Conservation (phyloP, 2,329 filamentous ascomycete species). For the Boeremia exigua region DNA sequence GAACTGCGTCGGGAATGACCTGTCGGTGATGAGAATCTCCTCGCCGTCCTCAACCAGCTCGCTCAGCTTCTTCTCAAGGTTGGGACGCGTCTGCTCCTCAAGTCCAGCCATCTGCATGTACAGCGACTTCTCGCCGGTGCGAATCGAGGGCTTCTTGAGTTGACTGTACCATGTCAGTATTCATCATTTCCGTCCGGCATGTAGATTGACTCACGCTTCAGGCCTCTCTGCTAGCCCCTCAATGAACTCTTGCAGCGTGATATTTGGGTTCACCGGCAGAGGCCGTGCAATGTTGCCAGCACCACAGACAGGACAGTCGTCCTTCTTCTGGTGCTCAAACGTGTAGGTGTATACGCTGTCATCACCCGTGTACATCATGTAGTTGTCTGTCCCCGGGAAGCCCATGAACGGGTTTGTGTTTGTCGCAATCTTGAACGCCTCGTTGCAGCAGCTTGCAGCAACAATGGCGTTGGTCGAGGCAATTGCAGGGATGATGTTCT, state of each 20-base stretch:
- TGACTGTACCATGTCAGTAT: constrained; percentile 57
- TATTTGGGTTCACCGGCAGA: constrained; percentile 71
- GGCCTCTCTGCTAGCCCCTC: constrained; percentile 82
- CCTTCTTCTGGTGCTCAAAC: constrained; percentile 91
- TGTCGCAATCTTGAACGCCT: constrained; percentile 93
- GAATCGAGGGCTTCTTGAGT: constrained; percentile 89
- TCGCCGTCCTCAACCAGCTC: constrained; percentile 83
- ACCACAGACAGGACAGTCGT: constrained; percentile 93
- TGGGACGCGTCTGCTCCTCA: constrained; percentile 82
- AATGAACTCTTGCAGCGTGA: constrained; percentile 82
- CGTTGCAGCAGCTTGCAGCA: constrained; percentile 93
- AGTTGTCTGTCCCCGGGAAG: constrained; percentile 74
- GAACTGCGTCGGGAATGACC: constrained; percentile 80
- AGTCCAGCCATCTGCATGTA: constrained; percentile 89
- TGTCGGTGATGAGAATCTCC: constrained; percentile 90
- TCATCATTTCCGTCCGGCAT: not conserved
- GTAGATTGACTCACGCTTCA: constrained; percentile 63
- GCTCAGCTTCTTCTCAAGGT: constrained; percentile 76
- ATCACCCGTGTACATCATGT: constrained; percentile 99
- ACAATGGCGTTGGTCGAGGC: constrained; percentile 97
- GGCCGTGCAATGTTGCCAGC: constrained; percentile 71
- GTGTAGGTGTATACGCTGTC: constrained; percentile 97
- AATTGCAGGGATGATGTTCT: constrained; percentile 99
- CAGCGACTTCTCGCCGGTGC: constrained; percentile 79
- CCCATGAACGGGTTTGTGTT: constrained; percentile 80